phyloP scores from a whole-genome alignment of 805 yeast genomes.

The Torulaspora delbrueckii region DNA sequence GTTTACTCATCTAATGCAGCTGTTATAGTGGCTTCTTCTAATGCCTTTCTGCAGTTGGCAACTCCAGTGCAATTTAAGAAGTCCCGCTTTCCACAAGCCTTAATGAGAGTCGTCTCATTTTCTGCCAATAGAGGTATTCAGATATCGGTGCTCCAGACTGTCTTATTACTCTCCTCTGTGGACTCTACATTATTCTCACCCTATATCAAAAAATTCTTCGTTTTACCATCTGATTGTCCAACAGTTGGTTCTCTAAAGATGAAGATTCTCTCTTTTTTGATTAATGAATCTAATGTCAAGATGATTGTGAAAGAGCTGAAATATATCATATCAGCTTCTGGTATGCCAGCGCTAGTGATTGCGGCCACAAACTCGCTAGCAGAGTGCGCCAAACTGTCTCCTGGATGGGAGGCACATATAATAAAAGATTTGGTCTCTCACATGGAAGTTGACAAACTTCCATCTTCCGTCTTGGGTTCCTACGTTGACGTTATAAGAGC shows the following conservation, averaged over 20 bases:
- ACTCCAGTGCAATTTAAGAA: conserved; percentile 50
- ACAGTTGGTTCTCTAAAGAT: conserved; percentile 50
- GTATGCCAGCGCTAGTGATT: conserved; percentile 28
- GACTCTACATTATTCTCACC: conserved; percentile 36
- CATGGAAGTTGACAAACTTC: conserved; percentile 32
- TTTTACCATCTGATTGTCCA: conserved; percentile 51
- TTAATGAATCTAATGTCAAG: conserved; percentile 48
- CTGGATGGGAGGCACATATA: conserved; percentile 48
- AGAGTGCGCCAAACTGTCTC: conserved; percentile 47
- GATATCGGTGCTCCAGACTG: conserved; percentile 43
- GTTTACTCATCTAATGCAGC: conserved; percentile 50
- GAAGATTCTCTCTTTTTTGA: conserved; percentile 54
- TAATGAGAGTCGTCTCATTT: conserved; percentile 41
- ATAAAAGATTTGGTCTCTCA: conserved; percentile 60
- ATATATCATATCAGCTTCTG: conserved; percentile 42
- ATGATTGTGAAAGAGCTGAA: conserved; percentile 58
- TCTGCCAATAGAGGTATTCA: conserved; percentile 35
- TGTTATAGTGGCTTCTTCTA: conserved; percentile 57
- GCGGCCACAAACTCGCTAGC: conserved; percentile 62
- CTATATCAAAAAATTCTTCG: conserved; percentile 46
- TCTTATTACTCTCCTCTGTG: conserved; percentile 35
- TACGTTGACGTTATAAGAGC: conserved; percentile 67
- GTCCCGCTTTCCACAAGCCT: conserved; percentile 45
- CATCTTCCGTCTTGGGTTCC: conserved; percentile 48
- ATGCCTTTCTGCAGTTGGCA: conserved; percentile 53